Evolutionary conservation across 495 filamentous ascomycete genomes (phyloP).

Genomic region (Rhypophila decipiens): DNA sequence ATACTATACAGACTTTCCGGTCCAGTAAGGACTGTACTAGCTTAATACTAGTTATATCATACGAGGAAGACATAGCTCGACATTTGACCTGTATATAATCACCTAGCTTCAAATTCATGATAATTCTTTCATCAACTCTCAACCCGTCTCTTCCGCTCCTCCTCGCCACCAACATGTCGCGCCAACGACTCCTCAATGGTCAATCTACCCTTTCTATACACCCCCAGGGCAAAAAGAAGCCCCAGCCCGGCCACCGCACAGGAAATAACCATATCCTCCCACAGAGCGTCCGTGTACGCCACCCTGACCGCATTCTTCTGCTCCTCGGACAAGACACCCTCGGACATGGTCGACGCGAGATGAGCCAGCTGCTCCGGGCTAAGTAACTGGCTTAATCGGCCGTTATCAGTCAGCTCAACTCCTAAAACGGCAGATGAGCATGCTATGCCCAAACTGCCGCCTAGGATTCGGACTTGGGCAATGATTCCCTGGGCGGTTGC

Average conservation of each 20-base stretch:
- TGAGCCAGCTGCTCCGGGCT: conserved; percentile 16
- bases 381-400: conserved; percentile 13
- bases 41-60: no score
- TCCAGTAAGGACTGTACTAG: no score
- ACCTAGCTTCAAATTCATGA: no score
- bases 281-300: conserved; percentile 33
- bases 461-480: conserved; percentile 45
- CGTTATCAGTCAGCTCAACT: no score
- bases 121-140: no score
- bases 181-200: conserved; percentile 18
- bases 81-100: no score
- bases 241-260: conserved; percentile 27
- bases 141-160: no score
- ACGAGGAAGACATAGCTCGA: no score
- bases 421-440: conserved; percentile 41
- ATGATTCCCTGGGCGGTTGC: conserved; percentile 47
- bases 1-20: no score
- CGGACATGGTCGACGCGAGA: conserved; percentile 8
- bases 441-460: conserved; percentile 48
- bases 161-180: no score
- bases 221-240: conserved; percentile 21
- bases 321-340: conserved; percentile 3
- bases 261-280: conserved; percentile 33
- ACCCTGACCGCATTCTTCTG: conserved; percentile 15
- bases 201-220: conserved; percentile 21